These are phyloP conservation scores for Botrytis elliptica DNA, from an alignment of 2,329 filamentous ascomycete species.

Conservation along the genomic window DNA sequence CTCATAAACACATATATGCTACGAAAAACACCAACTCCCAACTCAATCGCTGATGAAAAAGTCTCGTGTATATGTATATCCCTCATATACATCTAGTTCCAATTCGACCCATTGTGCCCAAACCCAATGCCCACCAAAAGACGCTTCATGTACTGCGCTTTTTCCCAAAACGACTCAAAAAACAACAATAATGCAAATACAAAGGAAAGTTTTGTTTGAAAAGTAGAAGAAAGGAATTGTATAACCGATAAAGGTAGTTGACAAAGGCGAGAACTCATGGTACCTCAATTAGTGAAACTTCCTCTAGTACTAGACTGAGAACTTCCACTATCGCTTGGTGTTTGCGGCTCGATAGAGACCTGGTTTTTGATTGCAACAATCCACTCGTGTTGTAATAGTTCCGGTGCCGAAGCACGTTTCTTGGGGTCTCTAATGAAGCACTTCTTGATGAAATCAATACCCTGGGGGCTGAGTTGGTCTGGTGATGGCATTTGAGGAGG, in stretches of 20 bases:
- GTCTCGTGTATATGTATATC: conserved; percentile 5
- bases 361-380: conserved; percentile 64
- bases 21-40: conserved; percentile 1
- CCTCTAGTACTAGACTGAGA: conserved; percentile 30
- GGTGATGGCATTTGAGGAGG: conserved; percentile 77
- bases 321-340: conserved; percentile 53
- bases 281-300: conserved; percentile 24
- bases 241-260: neutral
- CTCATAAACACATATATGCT: conserved; percentile 12
- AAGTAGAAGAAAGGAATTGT: neutral
- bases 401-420: conserved; percentile 76
- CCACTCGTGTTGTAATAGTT: conserved; percentile 94
- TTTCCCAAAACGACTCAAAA: neutral
- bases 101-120: conserved; percentile 7
- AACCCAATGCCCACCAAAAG: conserved; percentile 5
- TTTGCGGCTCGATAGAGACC: conserved; percentile 60
- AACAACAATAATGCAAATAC: neutral
- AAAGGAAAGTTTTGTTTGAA: neutral
- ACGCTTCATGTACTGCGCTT: conserved; percentile 17
- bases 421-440: conserved; percentile 86
- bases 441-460: conserved; percentile 82
- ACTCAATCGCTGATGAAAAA: conserved; percentile 13
- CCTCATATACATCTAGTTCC: conserved; percentile 5
- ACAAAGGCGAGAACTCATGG: neutral
- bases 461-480: conserved; percentile 80